phyloP scores from a whole-genome alignment of 2,329 filamentous ascomycete genomes.

The Fusarium sp. region DNA sequence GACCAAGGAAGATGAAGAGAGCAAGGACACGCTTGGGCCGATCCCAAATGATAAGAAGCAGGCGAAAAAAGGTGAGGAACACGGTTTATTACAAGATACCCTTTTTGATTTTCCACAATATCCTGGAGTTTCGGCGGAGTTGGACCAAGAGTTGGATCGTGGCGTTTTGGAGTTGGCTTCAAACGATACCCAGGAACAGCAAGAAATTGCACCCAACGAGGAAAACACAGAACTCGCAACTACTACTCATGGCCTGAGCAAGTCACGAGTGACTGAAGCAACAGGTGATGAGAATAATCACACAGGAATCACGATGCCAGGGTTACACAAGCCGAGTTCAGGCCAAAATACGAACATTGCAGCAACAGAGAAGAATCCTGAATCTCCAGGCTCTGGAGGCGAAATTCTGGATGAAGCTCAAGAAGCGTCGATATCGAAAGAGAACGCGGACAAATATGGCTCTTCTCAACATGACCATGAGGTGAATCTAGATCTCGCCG shows the following conservation, averaged over 20 bases:
- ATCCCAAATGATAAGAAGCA: conserved; percentile 53
- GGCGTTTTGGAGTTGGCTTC: conserved; percentile 47
- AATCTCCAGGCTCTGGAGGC: conserved; percentile 19
- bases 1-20: conserved; percentile 49
- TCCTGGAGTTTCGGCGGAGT: conserved; percentile 45
- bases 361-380: conserved; percentile 12
- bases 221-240: conserved; percentile 41
- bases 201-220: conserved; percentile 34
- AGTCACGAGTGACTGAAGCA: conserved; percentile 22
- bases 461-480: not conserved
- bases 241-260: conserved; percentile 24
- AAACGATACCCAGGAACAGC: conserved; percentile 43
- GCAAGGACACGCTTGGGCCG: conserved; percentile 54
- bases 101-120: conserved; percentile 51
- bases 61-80: conserved; percentile 59
- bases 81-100: conserved; percentile 53
- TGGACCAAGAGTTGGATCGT: conserved; percentile 41
- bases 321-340: conserved; percentile 22
- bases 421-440: conserved; percentile 6
- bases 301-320: conserved; percentile 41
- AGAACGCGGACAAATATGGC: not conserved
- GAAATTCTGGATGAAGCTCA: conserved; percentile 20
- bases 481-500: conserved; percentile 2
- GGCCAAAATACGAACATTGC: conserved; percentile 22
- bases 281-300: conserved; percentile 24